A percentile compares a stretch with the other conserved stretches of the same genome.
Evolutionary conservation across 1,284 basidiomycete genomes (phyloP).

Genomic region (Gymnopus androsaceus): DNA sequence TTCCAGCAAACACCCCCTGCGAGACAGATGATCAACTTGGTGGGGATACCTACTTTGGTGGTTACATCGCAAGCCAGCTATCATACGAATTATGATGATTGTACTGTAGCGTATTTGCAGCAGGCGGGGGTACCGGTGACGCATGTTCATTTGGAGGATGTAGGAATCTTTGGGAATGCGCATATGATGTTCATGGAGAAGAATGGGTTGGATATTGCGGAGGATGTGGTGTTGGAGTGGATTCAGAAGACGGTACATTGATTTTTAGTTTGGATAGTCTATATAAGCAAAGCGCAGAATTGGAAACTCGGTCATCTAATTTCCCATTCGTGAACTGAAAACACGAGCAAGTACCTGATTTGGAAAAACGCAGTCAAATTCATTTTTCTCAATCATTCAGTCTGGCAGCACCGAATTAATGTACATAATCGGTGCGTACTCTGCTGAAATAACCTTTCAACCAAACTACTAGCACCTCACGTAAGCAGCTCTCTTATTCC

Average conservation of each 20-base stretch:
- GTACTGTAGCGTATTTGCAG: slow-evolving; percentile 42
- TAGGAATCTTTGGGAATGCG: slow-evolving; percentile 49
- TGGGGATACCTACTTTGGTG: slow-evolving; percentile 43
- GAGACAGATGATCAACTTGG: slow-evolving; percentile 42
- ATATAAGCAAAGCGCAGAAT: no score
- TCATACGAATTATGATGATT: slow-evolving; percentile 49
- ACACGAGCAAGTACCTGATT: no score
- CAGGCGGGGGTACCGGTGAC: slow-evolving; percentile 47
- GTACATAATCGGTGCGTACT: no score
- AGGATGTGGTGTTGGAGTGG: slow-evolving; percentile 42
- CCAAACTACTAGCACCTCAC: no score
- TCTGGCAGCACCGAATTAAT: no score
- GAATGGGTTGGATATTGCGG: slow-evolving; percentile 44
- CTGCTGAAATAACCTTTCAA: no score
- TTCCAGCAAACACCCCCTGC: slow-evolving; percentile 45
- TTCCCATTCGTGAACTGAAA: no score
- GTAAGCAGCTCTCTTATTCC: no score
- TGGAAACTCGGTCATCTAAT: no score
- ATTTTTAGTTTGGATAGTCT: no score
- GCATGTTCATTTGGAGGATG: slow-evolving; percentile 38
- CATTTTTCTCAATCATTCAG: no score
- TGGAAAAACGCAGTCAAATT: no score
- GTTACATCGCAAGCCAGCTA: slow-evolving; percentile 51
- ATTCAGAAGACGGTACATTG: slow-evolving; percentile 27
- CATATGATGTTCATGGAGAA: slow-evolving; percentile 59